Conservation (phyloP, 2,329 filamentous ascomycete species). For the Ophiostoma novo-ulmi region DNA sequence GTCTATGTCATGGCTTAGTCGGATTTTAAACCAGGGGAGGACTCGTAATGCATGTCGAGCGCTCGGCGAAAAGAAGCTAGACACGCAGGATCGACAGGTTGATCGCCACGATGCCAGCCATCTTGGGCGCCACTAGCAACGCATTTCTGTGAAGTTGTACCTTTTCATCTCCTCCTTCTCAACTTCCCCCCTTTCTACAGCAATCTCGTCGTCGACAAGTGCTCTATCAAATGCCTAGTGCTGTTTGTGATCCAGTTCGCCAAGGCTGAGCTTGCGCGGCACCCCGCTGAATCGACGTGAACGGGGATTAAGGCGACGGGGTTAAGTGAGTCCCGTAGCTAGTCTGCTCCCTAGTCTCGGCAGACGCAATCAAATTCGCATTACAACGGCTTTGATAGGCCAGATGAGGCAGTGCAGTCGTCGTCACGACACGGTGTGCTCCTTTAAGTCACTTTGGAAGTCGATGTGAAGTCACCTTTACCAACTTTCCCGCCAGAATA, state of each 20-base stretch:
- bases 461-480: background rate
- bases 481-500: background rate
- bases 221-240: background rate
- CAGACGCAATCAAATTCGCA: background rate
- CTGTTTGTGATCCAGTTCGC: conserved; percentile 3
- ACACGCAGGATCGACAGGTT: background rate
- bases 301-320: conserved; percentile 10
- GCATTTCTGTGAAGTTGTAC: background rate
- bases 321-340: background rate
- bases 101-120: background rate
- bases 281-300: background rate
- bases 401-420: background rate
- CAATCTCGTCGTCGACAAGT: background rate
- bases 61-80: background rate
- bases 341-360: background rate
- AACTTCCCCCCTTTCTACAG: background rate
- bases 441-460: background rate
- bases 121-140: background rate
- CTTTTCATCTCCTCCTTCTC: background rate
- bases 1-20: background rate
- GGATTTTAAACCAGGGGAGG: background rate
- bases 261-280: conserved; percentile 6
- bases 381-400: conserved; percentile 1
- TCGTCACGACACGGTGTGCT: background rate
- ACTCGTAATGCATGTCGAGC: conserved; percentile 3